Base-by-base conservation (phyloP, 768 basidiomycete species). In the Coprinellus micaceus region DNA sequence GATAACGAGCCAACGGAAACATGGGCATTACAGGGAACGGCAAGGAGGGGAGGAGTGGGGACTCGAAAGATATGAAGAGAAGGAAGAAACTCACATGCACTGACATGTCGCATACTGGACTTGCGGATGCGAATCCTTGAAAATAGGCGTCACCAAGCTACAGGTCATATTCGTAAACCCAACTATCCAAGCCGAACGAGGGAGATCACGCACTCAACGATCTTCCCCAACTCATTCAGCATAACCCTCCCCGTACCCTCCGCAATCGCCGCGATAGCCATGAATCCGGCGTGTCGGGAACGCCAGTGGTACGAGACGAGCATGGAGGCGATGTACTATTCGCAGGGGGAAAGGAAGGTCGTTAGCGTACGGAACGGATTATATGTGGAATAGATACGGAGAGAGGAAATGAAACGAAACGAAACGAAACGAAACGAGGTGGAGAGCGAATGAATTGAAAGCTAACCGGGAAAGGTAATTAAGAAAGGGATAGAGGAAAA, bases 161-260 rank as follows among this genome's bases (percentile, higher is more conserved):
- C 10, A 50, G 48, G 49, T 28, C 47, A 28, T 11, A 48, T 22
- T 28, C 9, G 28, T 4, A 33, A 30, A 24, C 46, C 10, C 11
- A 25, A 28, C 11, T 7, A 24, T 9, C 19, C 15, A 7, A 11
- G 28, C 3, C 9, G 26, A 48, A 29, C 13, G 28, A 10, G 30
- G 45, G 51, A 36, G 30, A 48, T 49, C 37, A 65, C 88, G 63
- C 60, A 94, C 91, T 85, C 85, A 37, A 94, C 81, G 44, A 94
- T 83, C 67, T 90, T 90, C 9, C 84, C 84, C 4, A 94, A 77
- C 63, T 92, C 88, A 54, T 89, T 85, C 64, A 85, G 81, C 85
- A 94, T 88, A 13, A 89, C 84, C 74, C 85, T 86, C 36, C 81
- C 83, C 0, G 89, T 91, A 1, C 93, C 93, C 69, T 94, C 93